These are phyloP conservation scores for Acacia crassicarpa DNA, from an alignment of 306 rosid species.

Conservation along the genomic window DNA sequence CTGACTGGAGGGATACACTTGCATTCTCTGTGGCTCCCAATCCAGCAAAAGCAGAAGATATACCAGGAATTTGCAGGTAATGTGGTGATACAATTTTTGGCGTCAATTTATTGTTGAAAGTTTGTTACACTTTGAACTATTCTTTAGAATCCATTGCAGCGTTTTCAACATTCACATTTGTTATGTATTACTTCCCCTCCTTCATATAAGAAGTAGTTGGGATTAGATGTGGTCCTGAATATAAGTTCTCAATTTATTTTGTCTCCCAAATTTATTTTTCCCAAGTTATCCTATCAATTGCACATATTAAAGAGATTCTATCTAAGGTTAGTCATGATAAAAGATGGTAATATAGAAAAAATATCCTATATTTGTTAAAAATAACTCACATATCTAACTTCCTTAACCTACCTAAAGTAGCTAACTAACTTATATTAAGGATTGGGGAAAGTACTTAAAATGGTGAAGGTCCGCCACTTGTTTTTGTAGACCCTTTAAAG, in stretches of 20 bases:
- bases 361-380: too few relatives aligned
- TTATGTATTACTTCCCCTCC: background rate
- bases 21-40: conserved; percentile 33
- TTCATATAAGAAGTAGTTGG: too few relatives aligned
- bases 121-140: background rate
- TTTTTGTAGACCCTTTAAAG: background rate
- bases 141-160: background rate
- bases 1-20: conserved; percentile 58
- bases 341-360: too few relatives aligned
- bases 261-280: too few relatives aligned
- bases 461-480: background rate
- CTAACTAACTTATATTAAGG: too few relatives aligned
- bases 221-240: too few relatives aligned
- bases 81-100: background rate
- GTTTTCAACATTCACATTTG: background rate
- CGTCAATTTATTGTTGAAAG: background rate
- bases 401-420: too few relatives aligned
- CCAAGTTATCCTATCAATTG: too few relatives aligned
- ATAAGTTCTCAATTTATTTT: too few relatives aligned
- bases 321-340: too few relatives aligned
- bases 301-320: too few relatives aligned
- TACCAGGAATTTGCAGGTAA: conserved; percentile 42
- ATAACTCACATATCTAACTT: too few relatives aligned
- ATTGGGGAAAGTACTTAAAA: background rate
- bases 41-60: conserved; percentile 34